These are phyloP conservation scores for Penicillium verhagenii DNA, from an alignment of 495 filamentous ascomycete species.

Conservation along the genomic window DNA sequence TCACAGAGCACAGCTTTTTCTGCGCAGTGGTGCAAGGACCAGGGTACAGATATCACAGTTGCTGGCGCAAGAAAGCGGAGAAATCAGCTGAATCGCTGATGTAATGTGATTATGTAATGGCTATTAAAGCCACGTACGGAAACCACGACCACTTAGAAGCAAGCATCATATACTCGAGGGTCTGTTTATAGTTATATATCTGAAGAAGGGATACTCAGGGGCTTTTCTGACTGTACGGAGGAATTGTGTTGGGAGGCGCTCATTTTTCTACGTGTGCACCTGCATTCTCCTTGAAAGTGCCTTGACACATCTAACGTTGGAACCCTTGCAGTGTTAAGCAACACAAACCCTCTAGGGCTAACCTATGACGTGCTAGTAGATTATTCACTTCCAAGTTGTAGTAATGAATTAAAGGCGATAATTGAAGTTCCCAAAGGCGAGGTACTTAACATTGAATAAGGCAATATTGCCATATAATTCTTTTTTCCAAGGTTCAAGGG, in stretches of 20 bases:
- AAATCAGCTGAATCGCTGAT: conserved; percentile 7
- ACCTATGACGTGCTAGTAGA: too few species aligned
- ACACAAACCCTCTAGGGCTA: not conserved
- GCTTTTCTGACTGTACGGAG: not conserved
- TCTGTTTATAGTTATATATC: not conserved
- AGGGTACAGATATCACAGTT: not conserved
- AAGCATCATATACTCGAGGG: not conserved
- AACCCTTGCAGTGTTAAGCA: not conserved
- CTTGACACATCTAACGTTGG: not conserved
- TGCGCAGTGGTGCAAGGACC: conserved; percentile 1
- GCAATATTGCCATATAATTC: too few species aligned
- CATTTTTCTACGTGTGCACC: not conserved
- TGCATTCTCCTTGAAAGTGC: not conserved
- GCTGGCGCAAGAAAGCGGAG: conserved; percentile 5
- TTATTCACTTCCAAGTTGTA: too few species aligned
- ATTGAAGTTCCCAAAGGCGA: too few species aligned
- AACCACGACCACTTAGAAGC: not conserved
- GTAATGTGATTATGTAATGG: conserved; percentile 2
- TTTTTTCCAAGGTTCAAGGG: too few species aligned
- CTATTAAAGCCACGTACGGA: not conserved
- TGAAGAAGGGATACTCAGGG: not conserved
- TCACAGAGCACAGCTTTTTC: conserved; percentile 2
- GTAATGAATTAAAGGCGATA: too few species aligned
- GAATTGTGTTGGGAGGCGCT: not conserved
- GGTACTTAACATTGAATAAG: too few species aligned